Percentiles rank a stretch among this genome's conserved stretches.
Evolutionary conservation across 139 green algal genomes (phyloP).

Genomic region (Pleodorina starrii): DNA sequence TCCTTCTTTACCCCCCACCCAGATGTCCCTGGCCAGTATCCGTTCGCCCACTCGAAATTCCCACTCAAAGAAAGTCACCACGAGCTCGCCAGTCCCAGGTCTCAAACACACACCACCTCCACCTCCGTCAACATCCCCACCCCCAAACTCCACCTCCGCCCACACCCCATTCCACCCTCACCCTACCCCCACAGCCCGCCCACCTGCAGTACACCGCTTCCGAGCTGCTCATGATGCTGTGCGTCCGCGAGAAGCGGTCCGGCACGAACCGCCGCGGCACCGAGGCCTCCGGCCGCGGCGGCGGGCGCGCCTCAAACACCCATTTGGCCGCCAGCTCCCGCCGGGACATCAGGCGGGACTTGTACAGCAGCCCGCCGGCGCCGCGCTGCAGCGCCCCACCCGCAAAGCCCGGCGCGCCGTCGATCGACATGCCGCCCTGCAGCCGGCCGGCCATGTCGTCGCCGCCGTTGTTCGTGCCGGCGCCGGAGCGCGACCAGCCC

Average conservation of each 20-base stretch:
- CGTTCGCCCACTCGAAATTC: too few relatives aligned
- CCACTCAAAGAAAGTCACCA: too few relatives aligned
- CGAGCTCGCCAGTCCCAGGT: too few relatives aligned
- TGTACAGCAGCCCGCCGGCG: slow-evolving; percentile 2
- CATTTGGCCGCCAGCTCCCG: slow-evolving; percentile 34
- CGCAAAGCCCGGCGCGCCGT: not conserved
- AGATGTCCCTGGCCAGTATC: too few relatives aligned
- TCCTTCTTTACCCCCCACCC: too few relatives aligned
- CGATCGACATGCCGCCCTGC: not conserved
- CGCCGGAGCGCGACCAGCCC: slow-evolving; percentile 16
- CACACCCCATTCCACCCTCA: too few relatives aligned
- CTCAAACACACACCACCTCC: too few relatives aligned
- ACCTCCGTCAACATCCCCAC: too few relatives aligned
- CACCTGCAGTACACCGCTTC: slow-evolving; percentile 62
- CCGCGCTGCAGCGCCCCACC: not conserved
- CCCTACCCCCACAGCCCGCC: not conserved
- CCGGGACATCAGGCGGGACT: slow-evolving; percentile 13
- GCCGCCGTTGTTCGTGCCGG: not conserved
- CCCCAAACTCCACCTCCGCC: too few relatives aligned
- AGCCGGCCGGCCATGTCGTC: not conserved
- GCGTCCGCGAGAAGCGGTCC: slow-evolving; percentile 51
- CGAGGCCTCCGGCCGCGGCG: slow-evolving; percentile 4
- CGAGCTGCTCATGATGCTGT: slow-evolving; percentile 46
- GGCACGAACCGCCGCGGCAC: slow-evolving; percentile 33
- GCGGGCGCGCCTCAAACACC: slow-evolving; percentile 44